phyloP scores from a whole-genome alignment of 768 basidiomycete species.

The Floccularia luteovirens region DNA sequence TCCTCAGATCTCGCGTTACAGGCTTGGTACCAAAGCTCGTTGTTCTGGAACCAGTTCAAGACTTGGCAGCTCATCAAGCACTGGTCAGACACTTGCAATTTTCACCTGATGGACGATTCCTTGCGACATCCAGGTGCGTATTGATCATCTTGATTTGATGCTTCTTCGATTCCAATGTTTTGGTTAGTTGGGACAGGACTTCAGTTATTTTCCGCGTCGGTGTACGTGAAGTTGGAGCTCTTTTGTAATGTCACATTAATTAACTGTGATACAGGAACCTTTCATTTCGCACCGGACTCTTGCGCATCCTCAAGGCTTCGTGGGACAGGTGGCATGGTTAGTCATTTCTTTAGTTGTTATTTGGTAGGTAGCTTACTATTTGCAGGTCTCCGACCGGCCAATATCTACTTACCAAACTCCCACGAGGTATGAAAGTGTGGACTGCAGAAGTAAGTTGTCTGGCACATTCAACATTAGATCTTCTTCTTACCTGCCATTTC shows the following conservation, averaged over 20 bases:
- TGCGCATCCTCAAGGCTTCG: constrained; percentile 64
- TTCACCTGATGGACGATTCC: constrained; percentile 65
- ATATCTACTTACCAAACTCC: constrained; percentile 56
- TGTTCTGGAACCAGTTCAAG: constrained; percentile 47
- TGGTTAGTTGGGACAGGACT: constrained; percentile 60
- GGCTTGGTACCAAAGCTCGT: constrained; percentile 48
- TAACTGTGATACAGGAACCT: constrained; percentile 33
- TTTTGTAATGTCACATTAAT: constrained; percentile 4
- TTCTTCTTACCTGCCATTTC: constrained; percentile 4
- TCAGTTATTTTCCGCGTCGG: constrained; percentile 60
- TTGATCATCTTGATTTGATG: background rate
- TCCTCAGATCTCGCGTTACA: constrained; percentile 46
- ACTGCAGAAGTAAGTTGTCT: constrained; percentile 42
- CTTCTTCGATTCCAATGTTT: background rate
- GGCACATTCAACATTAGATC: background rate
- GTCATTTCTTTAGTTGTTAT: constrained; percentile 5
- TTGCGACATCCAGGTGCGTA: constrained; percentile 63
- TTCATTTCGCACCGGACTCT: constrained; percentile 55
- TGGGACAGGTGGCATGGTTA: constrained; percentile 71
- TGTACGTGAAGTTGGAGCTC: constrained; percentile 26
- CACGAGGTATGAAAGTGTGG: constrained; percentile 65
- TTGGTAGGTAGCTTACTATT: background rate
- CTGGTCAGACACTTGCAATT: constrained; percentile 71
- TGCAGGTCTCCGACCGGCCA: constrained; percentile 58
- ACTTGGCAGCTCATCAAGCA: constrained; percentile 55